Evolutionary conservation across 164 flowering plant species (phyloP).

Genomic region (Chloranthus sessilifolius): DNA sequence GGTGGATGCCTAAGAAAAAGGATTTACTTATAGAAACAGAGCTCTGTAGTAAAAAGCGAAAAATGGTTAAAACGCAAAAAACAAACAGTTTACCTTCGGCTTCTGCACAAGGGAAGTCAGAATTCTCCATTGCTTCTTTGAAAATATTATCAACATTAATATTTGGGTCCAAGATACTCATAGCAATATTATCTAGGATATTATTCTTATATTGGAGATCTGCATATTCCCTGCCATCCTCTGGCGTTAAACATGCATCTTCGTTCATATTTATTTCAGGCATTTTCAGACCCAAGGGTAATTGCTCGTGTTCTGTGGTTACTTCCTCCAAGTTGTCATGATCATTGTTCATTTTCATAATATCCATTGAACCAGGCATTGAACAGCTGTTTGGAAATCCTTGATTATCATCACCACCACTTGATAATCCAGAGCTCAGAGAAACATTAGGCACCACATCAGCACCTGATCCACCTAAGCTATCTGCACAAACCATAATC

Average conservation of each 20-base stretch:
- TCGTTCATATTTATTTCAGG: conserved; percentile 26
- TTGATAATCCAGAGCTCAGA: conserved; percentile 26
- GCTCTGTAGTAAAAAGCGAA: not conserved
- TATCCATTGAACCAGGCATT: conserved; percentile 18
- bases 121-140: conserved; percentile 27
- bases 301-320: conserved; percentile 19
- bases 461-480: conserved; percentile 13
- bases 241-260: conserved; percentile 24
- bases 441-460: conserved; percentile 23
- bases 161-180: conserved; percentile 23
- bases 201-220: conserved; percentile 22
- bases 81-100: conserved; percentile 11
- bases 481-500: conserved; percentile 12
- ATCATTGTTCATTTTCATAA: conserved; percentile 15
- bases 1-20: no score
- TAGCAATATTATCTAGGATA: conserved; percentile 22
- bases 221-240: conserved; percentile 17
- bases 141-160: conserved; percentile 24
- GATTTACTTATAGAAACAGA: no score
- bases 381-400: conserved; percentile 15
- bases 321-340: conserved; percentile 25
- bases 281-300: conserved; percentile 21
- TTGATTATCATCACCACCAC: conserved; percentile 24
- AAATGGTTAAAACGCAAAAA: not conserved
- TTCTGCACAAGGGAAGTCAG: conserved; percentile 15